Base-by-base conservation (phyloP, 257 asterid species). In the Plectranthus barbatus region DNA sequence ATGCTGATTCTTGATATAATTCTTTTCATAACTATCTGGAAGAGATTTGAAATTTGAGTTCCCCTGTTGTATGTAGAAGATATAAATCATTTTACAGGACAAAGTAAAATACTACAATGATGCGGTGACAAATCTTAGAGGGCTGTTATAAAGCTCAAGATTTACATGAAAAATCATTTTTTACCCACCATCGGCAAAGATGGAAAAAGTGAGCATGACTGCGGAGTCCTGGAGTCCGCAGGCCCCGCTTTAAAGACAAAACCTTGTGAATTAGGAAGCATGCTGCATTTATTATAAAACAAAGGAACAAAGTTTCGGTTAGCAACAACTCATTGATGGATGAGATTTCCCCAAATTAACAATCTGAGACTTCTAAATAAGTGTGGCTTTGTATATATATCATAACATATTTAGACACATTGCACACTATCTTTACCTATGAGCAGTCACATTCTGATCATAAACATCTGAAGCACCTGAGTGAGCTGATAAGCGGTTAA, bases 31-130 rank as follows among this genome's bases (percentile, higher is more conserved):
- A 60, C 60, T 71, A 65, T 64, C 66, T 7, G 79, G 52, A 60
- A 79, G 69, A 50, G 79, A 58, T 66, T 68, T 47, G 31, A 62
- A 70, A 56, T 60, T 69, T 24, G 74, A 66, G 69, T 37, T 74
- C 45, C 72, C 90, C 92, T 86, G 90, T 72, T 86, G 90, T 72
- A 76, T 50, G 39, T 20, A 69, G 6, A 57, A 67, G 40, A 59
- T 10, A 36, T 23, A 63, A 14, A 39, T 53, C 34, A 20, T 23
- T 62, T 64, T 41, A 39, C 60, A 68, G 55, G 53, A 36, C 23
- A n/a, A 47, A 40, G 9, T 1, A 40, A 53, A 48, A 44, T n/a
- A 69, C 29, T 56, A 31, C 42, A 39, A 59, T 53, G 34, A 15
- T 50, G 41, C n/a, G 46, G 24, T 20, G 42, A 53, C 50, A 57